Conservation (phyloP, 2,329 filamentous ascomycete genomes). For the Talaromyces islandicus region DNA sequence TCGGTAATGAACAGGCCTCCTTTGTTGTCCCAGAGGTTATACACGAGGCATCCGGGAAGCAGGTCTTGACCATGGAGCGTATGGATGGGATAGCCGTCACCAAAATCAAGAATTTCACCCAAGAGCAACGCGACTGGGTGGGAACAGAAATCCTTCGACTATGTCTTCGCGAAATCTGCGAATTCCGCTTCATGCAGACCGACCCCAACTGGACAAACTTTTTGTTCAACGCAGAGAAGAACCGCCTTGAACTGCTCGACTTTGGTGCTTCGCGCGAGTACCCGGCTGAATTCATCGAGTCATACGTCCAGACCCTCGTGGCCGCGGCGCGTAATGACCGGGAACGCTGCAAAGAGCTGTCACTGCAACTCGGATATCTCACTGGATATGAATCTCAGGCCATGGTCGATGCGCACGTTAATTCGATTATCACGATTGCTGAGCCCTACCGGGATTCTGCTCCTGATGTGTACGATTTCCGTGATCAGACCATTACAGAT, state of each 20-base stretch:
- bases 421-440: conserved; percentile 80
- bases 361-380: conserved; percentile 76
- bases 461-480: conserved; percentile 84
- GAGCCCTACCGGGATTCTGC: conserved; percentile 78
- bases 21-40: conserved; percentile 79
- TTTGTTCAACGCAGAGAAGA: conserved; percentile 68
- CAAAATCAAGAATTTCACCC: conserved; percentile 66
- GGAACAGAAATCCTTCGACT: conserved; percentile 88
- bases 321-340: conserved; percentile 71
- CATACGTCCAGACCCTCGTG: conserved; percentile 73
- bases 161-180: conserved; percentile 84
- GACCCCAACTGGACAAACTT: conserved; percentile 99
- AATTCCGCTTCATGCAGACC: conserved; percentile 98
- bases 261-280: conserved; percentile 91
- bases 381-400: conserved; percentile 78
- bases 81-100: conserved; percentile 85
- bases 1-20: conserved; percentile 65
- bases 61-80: conserved; percentile 89
- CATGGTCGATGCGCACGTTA: conserved; percentile 89
- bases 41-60: conserved; percentile 70
- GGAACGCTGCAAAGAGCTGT: conserved; percentile 58
- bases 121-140: conserved; percentile 89
- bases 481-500: conserved; percentile 92
- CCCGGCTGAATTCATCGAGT: conserved; percentile 69
- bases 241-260: conserved; percentile 83